phyloP scores from a whole-genome alignment of 331 rosid species.

The Dryas integrifolia region DNA sequence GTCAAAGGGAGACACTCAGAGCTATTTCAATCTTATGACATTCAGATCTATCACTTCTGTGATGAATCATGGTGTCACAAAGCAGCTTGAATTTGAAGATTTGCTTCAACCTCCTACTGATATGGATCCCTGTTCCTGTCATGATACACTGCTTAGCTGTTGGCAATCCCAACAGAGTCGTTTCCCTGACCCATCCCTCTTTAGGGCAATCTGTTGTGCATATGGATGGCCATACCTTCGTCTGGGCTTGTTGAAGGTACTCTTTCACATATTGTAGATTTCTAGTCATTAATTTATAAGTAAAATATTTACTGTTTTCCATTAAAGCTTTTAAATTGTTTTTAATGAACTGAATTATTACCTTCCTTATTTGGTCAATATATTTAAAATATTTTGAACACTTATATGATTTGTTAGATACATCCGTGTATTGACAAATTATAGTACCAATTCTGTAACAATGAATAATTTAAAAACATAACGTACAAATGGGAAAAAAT shows the following conservation, averaged over 20 bases:
- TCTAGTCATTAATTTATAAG: no score
- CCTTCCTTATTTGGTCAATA: no score
- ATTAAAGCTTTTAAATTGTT: no score
- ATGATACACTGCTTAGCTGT: slow-evolving; percentile 48
- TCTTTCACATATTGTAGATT: not conserved
- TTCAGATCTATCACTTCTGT: slow-evolving; percentile 72
- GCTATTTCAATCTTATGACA: slow-evolving; percentile 64
- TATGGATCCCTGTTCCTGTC: slow-evolving; percentile 67
- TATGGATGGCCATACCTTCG: slow-evolving; percentile 87
- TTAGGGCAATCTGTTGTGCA: slow-evolving; percentile 75
- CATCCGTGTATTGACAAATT: not conserved
- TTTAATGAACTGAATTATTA: no score
- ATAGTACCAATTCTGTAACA: not conserved
- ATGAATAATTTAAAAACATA: not conserved
- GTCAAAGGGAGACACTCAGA: slow-evolving; percentile 43
- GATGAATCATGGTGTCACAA: slow-evolving; percentile 61
- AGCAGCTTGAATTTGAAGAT: slow-evolving; percentile 78
- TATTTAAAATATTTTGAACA: no score
- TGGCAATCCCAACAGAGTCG: slow-evolving; percentile 62
- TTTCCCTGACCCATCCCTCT: slow-evolving; percentile 57
- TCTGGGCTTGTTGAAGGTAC: slow-evolving; percentile 86
- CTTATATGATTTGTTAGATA: no score
- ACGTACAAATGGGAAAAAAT: not conserved
- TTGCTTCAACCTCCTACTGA: slow-evolving; percentile 68
- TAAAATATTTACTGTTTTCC: no score